A percentile compares a stretch with the other conserved stretches of the same genome.
These are phyloP conservation scores for Cutaneotrichosporon cutaneum DNA, from an alignment of 1,284 basidiomycete species.

Conservation along the genomic window DNA sequence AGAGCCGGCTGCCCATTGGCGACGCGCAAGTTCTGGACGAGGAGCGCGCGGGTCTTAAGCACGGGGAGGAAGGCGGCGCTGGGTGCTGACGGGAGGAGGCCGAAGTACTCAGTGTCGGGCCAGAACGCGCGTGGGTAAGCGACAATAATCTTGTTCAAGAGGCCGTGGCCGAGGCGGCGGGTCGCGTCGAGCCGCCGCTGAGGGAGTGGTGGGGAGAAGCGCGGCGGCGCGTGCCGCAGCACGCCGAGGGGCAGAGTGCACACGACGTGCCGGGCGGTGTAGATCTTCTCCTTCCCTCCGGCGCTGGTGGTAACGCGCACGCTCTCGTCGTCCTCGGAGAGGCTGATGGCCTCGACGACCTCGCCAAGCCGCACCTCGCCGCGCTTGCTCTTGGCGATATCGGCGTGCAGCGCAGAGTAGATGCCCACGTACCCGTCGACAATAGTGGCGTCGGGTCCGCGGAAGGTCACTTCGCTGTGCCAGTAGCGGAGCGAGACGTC, in stretches of 20 bases:
- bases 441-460: background rate
- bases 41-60: background rate
- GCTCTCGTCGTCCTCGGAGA: constrained; percentile 1
- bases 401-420: background rate
- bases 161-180: background rate
- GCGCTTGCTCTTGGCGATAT: background rate
- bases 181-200: background rate
- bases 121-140: background rate
- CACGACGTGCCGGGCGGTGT: constrained; percentile 1
- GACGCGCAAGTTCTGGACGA: background rate
- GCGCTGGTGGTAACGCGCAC: background rate
- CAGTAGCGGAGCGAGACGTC: constrained; percentile 1
- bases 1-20: background rate
- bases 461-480: constrained; percentile 8
- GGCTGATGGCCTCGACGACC: constrained; percentile 2
- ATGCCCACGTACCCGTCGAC: constrained; percentile 3
- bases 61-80: background rate
- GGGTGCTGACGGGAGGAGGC: background rate
- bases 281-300: background rate
- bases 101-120: constrained; percentile 5
- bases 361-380: background rate
- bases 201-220: background rate
- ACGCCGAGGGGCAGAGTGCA: constrained; percentile 1
- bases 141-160: constrained; percentile 5
- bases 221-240: background rate